Base-by-base conservation (phyloP, 352 stramenopile genomes). In the Globisporangium yorkense region DNA sequence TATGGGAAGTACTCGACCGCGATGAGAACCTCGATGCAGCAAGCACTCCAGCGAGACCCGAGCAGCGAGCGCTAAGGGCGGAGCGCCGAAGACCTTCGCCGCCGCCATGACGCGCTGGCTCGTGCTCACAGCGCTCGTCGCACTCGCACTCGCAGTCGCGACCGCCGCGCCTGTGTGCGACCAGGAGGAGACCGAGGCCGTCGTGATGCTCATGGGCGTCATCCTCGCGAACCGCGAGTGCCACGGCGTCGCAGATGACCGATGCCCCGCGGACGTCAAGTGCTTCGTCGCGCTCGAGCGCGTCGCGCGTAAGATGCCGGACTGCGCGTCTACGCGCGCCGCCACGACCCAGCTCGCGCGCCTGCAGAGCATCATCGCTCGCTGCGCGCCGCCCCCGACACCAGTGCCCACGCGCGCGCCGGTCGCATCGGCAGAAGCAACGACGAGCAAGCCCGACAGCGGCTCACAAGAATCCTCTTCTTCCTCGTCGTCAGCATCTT, bases 251-350 rank as follows among this genome's bases (percentile, higher is more conserved):
- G 54, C 45, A 3, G 54, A 60, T 45, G 44, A 60, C 54, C 51
- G 43, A n/a, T 60, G 54, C 16, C 54, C 54, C 0, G 35, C 9
- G 15, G 24, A 54, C 44, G 12, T 45, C 21, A 39, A 39, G 15
- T 60, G 54, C 18, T 33, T 54, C 29, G 7, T 18, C 1, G 8
- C 20, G 31, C 48, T 60, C 16, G 45, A 53, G 54, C 54, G 31
- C 24, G 13, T 54, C 5, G 44, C 18, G 20, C 44, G n/a, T n/a
- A 60, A 60, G 54, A 53, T 60, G 8, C 54, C 54, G n/a, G 54
- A 60, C 20, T 60, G 54, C 33, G 40, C 54, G 8, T n/a, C 20
- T 16, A 9, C 21, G 7, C 52, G 40, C 52, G 5, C 5, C 21
- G 16, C 13, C 31, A 39, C 12, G 21, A 60, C 31, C 9, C 54